phyloP scores from a whole-genome alignment of 371 early-diverging fungal species.

The Neoconidiobolus thromboides region DNA sequence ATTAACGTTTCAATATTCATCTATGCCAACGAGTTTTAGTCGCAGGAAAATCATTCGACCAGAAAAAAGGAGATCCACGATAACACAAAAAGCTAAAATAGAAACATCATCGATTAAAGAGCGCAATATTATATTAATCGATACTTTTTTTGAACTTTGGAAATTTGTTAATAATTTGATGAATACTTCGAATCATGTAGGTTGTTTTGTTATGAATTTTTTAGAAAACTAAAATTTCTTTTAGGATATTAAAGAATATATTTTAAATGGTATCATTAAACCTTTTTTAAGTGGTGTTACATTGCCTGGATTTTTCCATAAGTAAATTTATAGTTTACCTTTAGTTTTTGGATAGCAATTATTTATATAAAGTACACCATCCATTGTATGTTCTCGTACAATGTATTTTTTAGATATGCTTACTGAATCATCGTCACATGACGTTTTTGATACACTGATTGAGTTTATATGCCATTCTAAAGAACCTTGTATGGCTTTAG shows the following conservation, averaged over 20 bases:
- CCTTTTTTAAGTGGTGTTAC: neutral
- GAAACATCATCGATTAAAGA: too few species aligned
- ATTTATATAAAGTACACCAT: neutral
- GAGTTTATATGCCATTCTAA: neutral
- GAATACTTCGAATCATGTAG: neutral
- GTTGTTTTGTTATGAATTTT: neutral
- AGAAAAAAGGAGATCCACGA: too few species aligned
- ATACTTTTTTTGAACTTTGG: slow-evolving; percentile 1
- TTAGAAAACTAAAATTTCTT: neutral
- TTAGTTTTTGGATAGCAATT: neutral
- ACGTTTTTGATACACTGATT: neutral
- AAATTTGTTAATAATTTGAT: neutral
- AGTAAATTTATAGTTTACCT: neutral
- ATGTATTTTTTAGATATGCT: neutral
- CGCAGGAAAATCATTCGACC: neutral
- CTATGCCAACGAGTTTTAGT: neutral
- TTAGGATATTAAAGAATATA: neutral
- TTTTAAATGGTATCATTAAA: neutral
- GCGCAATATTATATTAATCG: neutral
- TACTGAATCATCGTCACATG: neutral
- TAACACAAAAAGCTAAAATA: too few species aligned
- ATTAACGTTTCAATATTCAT: neutral
- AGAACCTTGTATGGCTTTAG: too few species aligned
- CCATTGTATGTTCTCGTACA: neutral
- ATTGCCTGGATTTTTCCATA: neutral